Evolutionary conservation across 495 filamentous ascomycete species (phyloP), one percentile per base, ranked within the genome.

Genomic region (Gamarada debralockiae): DNA sequence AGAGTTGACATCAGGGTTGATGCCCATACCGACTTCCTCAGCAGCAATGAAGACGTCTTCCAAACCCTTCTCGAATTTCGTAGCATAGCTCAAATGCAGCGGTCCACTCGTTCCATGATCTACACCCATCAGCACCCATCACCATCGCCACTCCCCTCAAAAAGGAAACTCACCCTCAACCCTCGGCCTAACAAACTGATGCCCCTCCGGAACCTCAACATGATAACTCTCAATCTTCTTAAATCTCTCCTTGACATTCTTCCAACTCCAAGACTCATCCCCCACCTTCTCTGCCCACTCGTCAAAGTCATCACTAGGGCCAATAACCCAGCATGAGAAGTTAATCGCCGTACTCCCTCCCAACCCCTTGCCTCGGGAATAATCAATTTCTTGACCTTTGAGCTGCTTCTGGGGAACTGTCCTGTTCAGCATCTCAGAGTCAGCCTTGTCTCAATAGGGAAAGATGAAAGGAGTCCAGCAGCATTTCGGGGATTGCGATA

Each of bases 321-420:
- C 85, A 9, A 77, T 55, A 12, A 70, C 77, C 51, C 71, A 87
- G 10, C 80, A 66, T 17, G 75, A 76, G 45, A 85, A 86, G 64
- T 89, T 89, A 50, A 87, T 78, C 14, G 77, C 77, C 29, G 69
- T 81, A 20, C 73, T 73, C 0, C 84, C 85, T 2, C 83, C 83
- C 0, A 89, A 67, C 2, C 78, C 78, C 13, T 73, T 73, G 0
- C 83, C 83, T 9, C 82, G 74, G 14, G 73, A 75, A 49, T 81
- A 81, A 56, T 80, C 75, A 3, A 86, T 56, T 43, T 73, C 55
- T 2, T 80, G 76, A 14, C 67, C 68, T 23, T 67, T 68, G 44
- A 77, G 75, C 53, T 78, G 57, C 17, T 65, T 58, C 52, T 86
- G 83, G 0, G 81, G 76, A 0, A 60, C 68, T 0, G 80, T 85